phyloP scores from a whole-genome alignment of 257 asterid species.

The Verbascum thapsus region DNA sequence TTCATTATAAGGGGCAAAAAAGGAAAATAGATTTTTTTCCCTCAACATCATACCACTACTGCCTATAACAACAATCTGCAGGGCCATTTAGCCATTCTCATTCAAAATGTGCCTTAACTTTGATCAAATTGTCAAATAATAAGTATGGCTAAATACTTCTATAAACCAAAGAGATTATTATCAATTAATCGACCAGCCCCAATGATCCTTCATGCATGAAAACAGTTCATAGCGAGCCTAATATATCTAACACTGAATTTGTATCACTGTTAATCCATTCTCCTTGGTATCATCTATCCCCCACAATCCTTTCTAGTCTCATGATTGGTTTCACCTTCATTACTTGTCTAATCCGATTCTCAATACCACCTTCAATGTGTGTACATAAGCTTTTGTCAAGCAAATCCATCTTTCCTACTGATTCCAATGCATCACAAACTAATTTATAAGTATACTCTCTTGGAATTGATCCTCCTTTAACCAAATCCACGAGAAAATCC shows the following conservation, averaged over 20 bases:
- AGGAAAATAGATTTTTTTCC: no score
- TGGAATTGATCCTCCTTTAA: constrained; percentile 69
- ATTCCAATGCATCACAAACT: constrained; percentile 50
- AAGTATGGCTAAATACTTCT: no score
- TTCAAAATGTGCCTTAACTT: no score
- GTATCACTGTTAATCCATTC: background rate
- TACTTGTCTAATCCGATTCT: constrained; percentile 48
- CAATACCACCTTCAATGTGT: constrained; percentile 61
- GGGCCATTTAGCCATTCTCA: no score
- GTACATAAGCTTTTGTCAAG: constrained; percentile 39
- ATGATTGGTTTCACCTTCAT: constrained; percentile 62
- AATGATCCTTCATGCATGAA: no score
- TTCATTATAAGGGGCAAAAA: background rate
- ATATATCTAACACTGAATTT: no score
- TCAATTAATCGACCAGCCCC: no score
- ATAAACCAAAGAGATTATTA: no score
- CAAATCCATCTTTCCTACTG: constrained; percentile 49
- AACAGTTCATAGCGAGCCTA: no score
- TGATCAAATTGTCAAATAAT: no score
- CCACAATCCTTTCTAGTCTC: constrained; percentile 32
- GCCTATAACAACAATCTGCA: background rate
- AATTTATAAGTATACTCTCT: constrained; percentile 75
- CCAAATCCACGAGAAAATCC: constrained; percentile 66
- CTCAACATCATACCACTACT: background rate
- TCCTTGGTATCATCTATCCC: background rate